Evolutionary conservation across 202 grass and related monocot species (phyloP).

Genomic region (Setaria italica): DNA sequence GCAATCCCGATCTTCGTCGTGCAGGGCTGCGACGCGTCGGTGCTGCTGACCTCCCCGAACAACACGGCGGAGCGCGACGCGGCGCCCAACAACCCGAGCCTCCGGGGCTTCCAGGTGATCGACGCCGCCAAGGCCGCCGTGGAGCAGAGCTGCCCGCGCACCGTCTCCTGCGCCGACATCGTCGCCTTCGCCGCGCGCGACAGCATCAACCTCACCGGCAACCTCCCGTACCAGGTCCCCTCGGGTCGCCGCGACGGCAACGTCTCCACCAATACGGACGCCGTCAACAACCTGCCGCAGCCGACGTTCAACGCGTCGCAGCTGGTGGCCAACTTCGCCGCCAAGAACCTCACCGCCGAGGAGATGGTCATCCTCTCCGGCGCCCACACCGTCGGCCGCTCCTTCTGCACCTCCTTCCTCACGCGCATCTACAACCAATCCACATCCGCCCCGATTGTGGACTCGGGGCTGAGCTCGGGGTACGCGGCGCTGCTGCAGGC

Average conservation of each 20-base stretch:
- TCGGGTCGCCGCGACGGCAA: slow-evolving; percentile 69
- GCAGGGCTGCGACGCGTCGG: slow-evolving; percentile 83
- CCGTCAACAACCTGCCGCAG: slow-evolving; percentile 36
- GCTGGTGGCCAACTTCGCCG: slow-evolving; percentile 56
- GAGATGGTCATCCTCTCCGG: slow-evolving; percentile 90
- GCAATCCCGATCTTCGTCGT: neutral
- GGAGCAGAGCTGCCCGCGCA: slow-evolving; percentile 59
- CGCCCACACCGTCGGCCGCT: slow-evolving; percentile 80
- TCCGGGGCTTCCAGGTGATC: slow-evolving; percentile 77
- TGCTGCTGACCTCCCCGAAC: slow-evolving; percentile 65
- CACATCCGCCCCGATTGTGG: slow-evolving; percentile 49
- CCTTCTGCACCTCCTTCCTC: slow-evolving; percentile 70
- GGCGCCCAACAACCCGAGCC: slow-evolving; percentile 73
- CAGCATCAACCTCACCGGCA: slow-evolving; percentile 69
- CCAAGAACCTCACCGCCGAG: slow-evolving; percentile 74
- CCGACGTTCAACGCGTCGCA: slow-evolving; percentile 57
- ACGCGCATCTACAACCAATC: slow-evolving; percentile 53
- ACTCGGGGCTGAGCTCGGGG: slow-evolving; percentile 61
- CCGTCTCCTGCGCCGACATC: slow-evolving; percentile 88
- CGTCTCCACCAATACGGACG: slow-evolving; percentile 43
- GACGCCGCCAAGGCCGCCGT: slow-evolving; percentile 76
- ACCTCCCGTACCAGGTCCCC: slow-evolving; percentile 57
- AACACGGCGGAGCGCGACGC: slow-evolving; percentile 72
- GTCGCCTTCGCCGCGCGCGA: slow-evolving; percentile 75
- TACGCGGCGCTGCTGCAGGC: slow-evolving; percentile 67